Evolutionary conservation across 2,329 filamentous ascomycete genomes (phyloP), one percentile per base, ranked within the genome.

Genomic region (Colletotrichum sublineola): DNA sequence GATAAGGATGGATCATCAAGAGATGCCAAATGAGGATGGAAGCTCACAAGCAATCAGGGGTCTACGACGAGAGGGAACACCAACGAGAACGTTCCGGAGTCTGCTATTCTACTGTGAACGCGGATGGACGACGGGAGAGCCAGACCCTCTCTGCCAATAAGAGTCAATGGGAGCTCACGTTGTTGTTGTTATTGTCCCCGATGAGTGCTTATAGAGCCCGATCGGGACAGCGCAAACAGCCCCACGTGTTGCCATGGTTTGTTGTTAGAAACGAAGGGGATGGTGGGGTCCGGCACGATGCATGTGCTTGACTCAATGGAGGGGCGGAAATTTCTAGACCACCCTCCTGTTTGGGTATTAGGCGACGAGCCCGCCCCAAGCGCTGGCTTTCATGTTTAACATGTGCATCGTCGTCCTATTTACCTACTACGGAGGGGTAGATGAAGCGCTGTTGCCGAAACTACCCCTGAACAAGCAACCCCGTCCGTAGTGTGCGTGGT

Each of bases 241-340:
- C 70, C 70, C 70, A 73, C 70, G 70, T 73, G 70, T 44, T 55
- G 70, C 44, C 66, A 61, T 73, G 70, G 66, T 73, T 73, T 73
- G 70, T 55, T 53, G 24, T 14, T 8, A 64, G 58, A 42, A 38
- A 42, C n/a, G 53, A 36, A 36, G n/a, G 11, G 15, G 12, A 8
- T 12, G 24, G 69, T 48, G 69, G 48, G 60, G 46, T 55, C 70
- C 12, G 46, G 61, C 61, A 56, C 66, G 50, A 53, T 53, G 29
- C 20, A 20, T 20, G 40, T 46, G 60, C 20, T 50, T 48, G 64
- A 71, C 50, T 50, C 50, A 42, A 55, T 53, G 57, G 64, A 52
- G 68, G 63, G 58, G 64, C 70, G 46, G 66, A 73, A 73, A 61
- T 56, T 73, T 73, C 70, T 73, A 69, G 70, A 73, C 70, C 48